Base-by-base conservation (phyloP, 164 flowering plant genomes). In the Kalanchoe fedtschenkoi region DNA sequence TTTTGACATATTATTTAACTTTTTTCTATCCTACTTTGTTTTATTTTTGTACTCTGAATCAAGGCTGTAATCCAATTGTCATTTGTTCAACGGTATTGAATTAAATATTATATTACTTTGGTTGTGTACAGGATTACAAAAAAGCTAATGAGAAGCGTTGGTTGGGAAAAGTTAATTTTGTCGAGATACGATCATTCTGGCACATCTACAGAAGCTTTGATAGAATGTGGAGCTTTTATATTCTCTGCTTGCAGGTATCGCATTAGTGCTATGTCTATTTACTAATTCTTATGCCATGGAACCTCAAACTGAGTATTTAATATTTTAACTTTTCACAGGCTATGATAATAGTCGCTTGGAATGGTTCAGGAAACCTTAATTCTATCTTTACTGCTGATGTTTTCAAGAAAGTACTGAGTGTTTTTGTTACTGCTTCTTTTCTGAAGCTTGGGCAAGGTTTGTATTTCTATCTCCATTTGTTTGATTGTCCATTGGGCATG, bases 301-400 rank as follows among this genome's bases (percentile, higher is more conserved):
- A 51, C 32, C 11, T 13, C 22, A 32, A 56, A 38, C 17, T 34
- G 4, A 21, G 17, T 21, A 11, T 56, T 16, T 10, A 73, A n/a
- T 63, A 38, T 39, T 56, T n/a, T 68, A 53, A 4, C 17, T 57
- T 2, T 46, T 28, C 62, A 4, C 67, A 91, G 98, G 98, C 83
- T 53, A 89, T 92, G 98, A 89, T 92, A 32, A 89, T 92, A 75
- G 64, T 87, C 76, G 96, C 96, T 46, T 92, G 98, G 98, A 87
- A 86, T 82, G 89, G 96, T 55, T 75, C 93, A 3, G 95, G 90
- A 41, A 26, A 77, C 7, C 87, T 74, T 30, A 78, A 72, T 62
- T 58, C 73, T 9, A 59, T 89, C 6, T 92, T 92, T 69, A 63
- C 67, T 24, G 68, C 64, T 63, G 79, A 74, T 71, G 91, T 87